Evolutionary conservation across 441 rosid genomes (phyloP), one percentile per base, ranked within the genome.

Genomic region (Populus hybrid): DNA sequence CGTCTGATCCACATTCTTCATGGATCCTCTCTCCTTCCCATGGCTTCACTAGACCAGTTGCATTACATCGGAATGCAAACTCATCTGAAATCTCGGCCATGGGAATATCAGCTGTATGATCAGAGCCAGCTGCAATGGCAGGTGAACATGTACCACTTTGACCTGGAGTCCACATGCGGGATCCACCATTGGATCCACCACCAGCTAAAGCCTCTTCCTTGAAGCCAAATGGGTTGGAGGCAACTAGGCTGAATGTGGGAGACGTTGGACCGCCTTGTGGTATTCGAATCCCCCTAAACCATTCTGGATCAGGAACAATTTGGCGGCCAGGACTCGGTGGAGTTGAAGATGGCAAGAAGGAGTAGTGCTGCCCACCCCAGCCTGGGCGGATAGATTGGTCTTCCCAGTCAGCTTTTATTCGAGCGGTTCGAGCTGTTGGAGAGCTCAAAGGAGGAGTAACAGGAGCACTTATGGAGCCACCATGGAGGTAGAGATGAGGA

Each of bases 21-120:
- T 92, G 97, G 73, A 92, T 92, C 85, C 92, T 86, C 86, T 92
- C 97, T 59, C 97, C 97, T 85, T 92, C 94, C 97, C 97, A 92
- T 18, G 97, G 90, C 81, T 89, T 90, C 73, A 92, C 97, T 66
- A 92, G 75, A 46, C 97, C 92, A 10, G 82, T 76, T 11, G 79
- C 70, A 21, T 86, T 85, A 65, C 89, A 75, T 8, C 93, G 88
- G 73, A 92, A 92, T 16, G 96, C 96, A 84, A 92, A 92, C 88
- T 92, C 96, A 9, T 86, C 85, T 10, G 93, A 84, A 80, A 89
- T 83, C 8, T 92, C 94, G 11, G 85, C 74, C 94, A 92, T 92
- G 10, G 90, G 91, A 35, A 92, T 83, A 79, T 92, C 97, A 20
- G 90, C 81, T 6, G 77, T 79, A 38, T 85, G 85, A 83, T 91